phyloP scores from a whole-genome alignment of 257 asterid species.

The Henckelia pumila region DNA sequence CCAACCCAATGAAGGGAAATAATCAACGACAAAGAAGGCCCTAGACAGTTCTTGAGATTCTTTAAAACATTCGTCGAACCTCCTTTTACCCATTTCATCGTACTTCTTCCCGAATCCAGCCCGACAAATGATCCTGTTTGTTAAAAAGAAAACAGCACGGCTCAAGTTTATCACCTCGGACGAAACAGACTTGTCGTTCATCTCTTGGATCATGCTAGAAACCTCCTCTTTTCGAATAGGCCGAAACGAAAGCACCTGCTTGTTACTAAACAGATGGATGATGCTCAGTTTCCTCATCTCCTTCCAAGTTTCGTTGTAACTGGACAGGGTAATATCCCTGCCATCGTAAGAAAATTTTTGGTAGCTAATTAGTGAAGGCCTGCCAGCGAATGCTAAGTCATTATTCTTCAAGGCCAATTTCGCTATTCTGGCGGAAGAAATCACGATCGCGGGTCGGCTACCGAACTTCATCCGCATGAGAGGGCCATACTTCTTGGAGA shows the following conservation, averaged over 20 bases:
- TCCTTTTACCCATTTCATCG: conserved; percentile 2
- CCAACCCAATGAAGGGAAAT: conserved; percentile 25
- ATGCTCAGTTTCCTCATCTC: not conserved
- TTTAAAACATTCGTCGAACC: conserved; percentile 1
- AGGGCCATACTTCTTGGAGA: too few species aligned
- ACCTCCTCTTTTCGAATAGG: conserved; percentile 17
- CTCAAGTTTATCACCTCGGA: conserved; percentile 4
- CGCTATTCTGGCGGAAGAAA: not conserved
- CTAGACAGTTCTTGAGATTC: conserved; percentile 16
- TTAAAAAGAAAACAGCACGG: not conserved
- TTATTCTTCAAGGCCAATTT: conserved; percentile 9
- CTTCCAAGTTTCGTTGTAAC: not conserved
- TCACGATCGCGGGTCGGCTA: too few species aligned
- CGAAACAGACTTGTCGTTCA: not conserved
- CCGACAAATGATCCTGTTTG: conserved; percentile 10
- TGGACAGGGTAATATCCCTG: not conserved
- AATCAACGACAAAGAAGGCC: conserved; percentile 15
- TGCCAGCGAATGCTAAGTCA: conserved; percentile 12
- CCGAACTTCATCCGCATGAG: too few species aligned
- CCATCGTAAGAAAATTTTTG: conserved; percentile 8
- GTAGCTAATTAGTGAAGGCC: not conserved
- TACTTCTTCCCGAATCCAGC: conserved; percentile 21
- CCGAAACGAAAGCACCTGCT: conserved; percentile 7
- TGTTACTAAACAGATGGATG: not conserved
- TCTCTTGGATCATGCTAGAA: conserved; percentile 7